Evolutionary conservation across 768 basidiomycete genomes (phyloP), one percentile per base, ranked within the genome.

Genomic region (Macrolepiota fuliginosa): DNA sequence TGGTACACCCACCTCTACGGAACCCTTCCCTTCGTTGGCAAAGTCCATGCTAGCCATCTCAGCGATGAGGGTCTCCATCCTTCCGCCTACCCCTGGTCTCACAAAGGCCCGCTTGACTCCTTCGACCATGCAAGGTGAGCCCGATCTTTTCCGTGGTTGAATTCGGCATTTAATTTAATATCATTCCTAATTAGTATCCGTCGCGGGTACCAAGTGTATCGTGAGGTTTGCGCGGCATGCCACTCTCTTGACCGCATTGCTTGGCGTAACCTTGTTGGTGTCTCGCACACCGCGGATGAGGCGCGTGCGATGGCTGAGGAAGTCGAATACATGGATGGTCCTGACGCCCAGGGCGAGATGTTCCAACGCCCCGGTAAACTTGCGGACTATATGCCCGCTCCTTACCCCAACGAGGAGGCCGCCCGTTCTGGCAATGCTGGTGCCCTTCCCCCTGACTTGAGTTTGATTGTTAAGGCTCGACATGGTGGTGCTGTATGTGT

Each of bases 211-310:
- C 88, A 91, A 75, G 97, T 99, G 60, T 99, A 99, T 83, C 93
- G 95, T 65, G 96, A 99, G 78, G 97, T 99, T 60, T 99, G 97
- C 73, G 93, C 97, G 15, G 94, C 97, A 11, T 99, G 97, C 77
- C 97, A 99, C 76, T 99, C 97, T 36, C 88, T 99, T 59, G 94
- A 99, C 80, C 94, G 97, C 69, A 96, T 99, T 72, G 97, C 97
- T 62, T 99, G 97, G 97, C 93, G 97, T 73, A 99, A 98, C 80
- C 81, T 99, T 62, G 97, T 99, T 66, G 97, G 95, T 71, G 94
- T 98, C 58, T 97, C 95, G 29, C 97, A 99, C 79, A 93, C 91
- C 67, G 96, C 81, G 46, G 91, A 94, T 65, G 96, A 99, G 78
- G 82, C 82, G 57, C 91, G 92, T 74, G 80, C 81, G 1, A 86